Base-by-base conservation (phyloP, 805 yeast species). In the Pichia phayaonensis region DNA sequence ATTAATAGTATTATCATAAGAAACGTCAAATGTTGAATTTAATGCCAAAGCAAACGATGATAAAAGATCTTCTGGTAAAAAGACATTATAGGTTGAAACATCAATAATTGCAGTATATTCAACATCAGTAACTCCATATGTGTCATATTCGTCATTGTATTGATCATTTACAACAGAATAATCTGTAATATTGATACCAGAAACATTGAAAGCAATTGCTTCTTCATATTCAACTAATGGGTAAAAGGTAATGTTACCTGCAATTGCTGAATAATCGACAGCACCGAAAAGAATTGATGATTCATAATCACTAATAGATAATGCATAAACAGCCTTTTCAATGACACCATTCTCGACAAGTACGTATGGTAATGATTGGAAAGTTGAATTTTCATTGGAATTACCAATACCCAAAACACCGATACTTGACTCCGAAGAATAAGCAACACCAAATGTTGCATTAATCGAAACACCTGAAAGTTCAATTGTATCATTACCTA, bases 381-480 rank as follows among this genome's bases (percentile, higher is more conserved):
- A 52, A 2, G 56, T 26, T 3, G 50, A 47, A n/a, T 47, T 47
- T 20, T 53, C 47, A 34, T 13, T 36, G 3, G 42, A 26, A 31
- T 52, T 40, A 50, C 59, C 58, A 39, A 56, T 38, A 47, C 59
- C 59, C 13, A 56, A 45, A n/a, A 52, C 51, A 51, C 58, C 59
- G 24, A 55, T 39, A 20, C 47, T 51, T 13, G 54, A 50, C 13
- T 47, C 49, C 3, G 57, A 51, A 11, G 34, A 13, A n/a, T 53
- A 53, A 7, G 54, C 56, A 40, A 47, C 47, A 18, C 49, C 58
- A 41, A 56, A 50, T 20, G 53, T 47, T 8, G 48, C 39, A 31
- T 50, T 47, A 18, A 40, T 8, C 7, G 50, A 34, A 11, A 45
- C 40, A 34, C 43, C 42, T 13, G 41, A 42, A 8, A 50, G n/a